phyloP scores from a whole-genome alignment of 805 yeast genomes.

The Yarrowia sp. region DNA sequence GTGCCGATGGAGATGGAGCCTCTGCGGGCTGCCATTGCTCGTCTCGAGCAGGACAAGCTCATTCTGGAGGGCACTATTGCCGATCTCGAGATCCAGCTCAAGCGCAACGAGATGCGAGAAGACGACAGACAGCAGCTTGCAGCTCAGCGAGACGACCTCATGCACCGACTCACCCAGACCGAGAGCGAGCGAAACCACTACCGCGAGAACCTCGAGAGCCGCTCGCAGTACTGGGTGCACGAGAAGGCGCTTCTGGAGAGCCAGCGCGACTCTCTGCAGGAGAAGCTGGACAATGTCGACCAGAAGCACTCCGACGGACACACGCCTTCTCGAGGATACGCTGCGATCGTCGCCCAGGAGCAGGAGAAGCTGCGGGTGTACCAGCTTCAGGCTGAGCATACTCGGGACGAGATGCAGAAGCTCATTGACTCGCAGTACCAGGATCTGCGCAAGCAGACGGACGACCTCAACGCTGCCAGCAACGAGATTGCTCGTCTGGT shows the following conservation, averaged over 20 bases:
- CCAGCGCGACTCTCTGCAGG: neutral
- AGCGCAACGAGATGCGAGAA: neutral
- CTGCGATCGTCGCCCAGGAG: slow-evolving; percentile 12
- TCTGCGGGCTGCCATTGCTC: neutral
- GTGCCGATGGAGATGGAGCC: slow-evolving; percentile 24
- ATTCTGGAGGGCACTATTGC: neutral
- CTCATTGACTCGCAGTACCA: slow-evolving; percentile 17
- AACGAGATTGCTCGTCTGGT: slow-evolving; percentile 4
- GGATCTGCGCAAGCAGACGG: neutral
- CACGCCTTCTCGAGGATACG: neutral
- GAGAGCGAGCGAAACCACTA: slow-evolving; percentile 14
- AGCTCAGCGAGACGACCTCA: slow-evolving; percentile 15
- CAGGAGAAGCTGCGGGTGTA: slow-evolving; percentile 21
- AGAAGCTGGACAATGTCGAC: neutral
- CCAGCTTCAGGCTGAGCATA: slow-evolving; percentile 4
- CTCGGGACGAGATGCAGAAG: slow-evolving; percentile 14
- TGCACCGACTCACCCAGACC: neutral
- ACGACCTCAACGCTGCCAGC: slow-evolving; percentile 4
- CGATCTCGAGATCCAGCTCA: slow-evolving; percentile 9
- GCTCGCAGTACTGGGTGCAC: slow-evolving; percentile 21
- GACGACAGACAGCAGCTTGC: slow-evolving; percentile 10
- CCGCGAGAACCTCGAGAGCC: slow-evolving; percentile 1
- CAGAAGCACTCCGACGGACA: slow-evolving; percentile 3
- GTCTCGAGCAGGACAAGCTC: slow-evolving; percentile 15
- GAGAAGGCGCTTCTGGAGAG: slow-evolving; percentile 6